Base-by-base conservation (phyloP, 2,329 filamentous ascomycete species). In the Epichloe sp. region DNA sequence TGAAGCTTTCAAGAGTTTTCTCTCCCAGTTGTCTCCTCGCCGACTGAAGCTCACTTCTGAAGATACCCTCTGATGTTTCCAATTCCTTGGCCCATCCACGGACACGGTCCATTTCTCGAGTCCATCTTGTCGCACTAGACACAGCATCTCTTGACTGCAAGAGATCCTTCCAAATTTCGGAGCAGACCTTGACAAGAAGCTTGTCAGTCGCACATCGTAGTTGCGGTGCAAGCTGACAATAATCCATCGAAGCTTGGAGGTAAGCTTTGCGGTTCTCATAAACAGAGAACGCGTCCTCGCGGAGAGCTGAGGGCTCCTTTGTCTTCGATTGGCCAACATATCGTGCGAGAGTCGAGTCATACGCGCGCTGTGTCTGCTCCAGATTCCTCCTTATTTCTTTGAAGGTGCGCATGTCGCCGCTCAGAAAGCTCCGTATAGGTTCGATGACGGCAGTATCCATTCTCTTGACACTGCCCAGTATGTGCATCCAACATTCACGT, bases 241-340 rank as follows among this genome's bases (percentile, higher is more conserved):
- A 97, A 66, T 98, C 93, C 79, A 98, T 83, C 14, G 88, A 90
- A 1, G 90, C 86, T 64, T 89, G 91, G 43, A 97, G 74, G 65
- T 98, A 98, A 35, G 83, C 80, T 62, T 93, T 94, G 53, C 91
- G 81, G 23, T 88, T 86, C 71, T 97, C 93, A 64, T 95, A 93
- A 38, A 97, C 80, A 63, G 93, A 84, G 62, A 98, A 98, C 0
- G 93, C 93, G 68, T 98, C 93, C 66, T 98, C 93, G 54, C 93
- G 79, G 51, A 98, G 73, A 1, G 89, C 80, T 0, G 89, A 96
- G 0, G 91, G 80, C 67, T 98, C 93, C 68, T 97, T 98, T 5
- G 88, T 84, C 72, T 96, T 97, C 57, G 83, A 86, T 67, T 96
- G 89, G 3, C 79, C 75, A 5, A 89, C 78, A 63, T 95, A 97